Evolutionary conservation across 1,284 basidiomycete genomes (phyloP), one percentile per base, ranked within the genome.

Genomic region (Acaromyces ingoldii): DNA sequence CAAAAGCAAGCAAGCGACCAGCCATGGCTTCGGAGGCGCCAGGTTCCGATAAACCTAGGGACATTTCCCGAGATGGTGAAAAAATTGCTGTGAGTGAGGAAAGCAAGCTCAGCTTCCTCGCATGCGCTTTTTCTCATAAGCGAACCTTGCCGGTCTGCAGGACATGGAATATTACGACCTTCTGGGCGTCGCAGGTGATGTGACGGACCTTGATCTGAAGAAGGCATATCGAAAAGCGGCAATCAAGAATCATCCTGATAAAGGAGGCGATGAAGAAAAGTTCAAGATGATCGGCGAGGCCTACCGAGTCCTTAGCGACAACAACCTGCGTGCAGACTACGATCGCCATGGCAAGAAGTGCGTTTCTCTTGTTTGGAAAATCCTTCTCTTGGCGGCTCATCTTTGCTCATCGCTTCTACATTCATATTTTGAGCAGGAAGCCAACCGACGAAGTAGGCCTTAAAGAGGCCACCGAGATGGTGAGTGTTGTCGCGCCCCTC

Each of bases 221-320:
- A 96, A 92, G 79, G 91, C 89, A 1, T 97, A 97, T 78, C 82
- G 93, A 61, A 95, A 89, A 77, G 85, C 88, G 60, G 92, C 93
- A 21, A 92, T 97, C 82, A 88, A 89, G 81, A 90, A 90, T 54
- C 67, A 80, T 73, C 63, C 69, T 5, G 73, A 75, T 61, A 74
- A 74, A 57, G 72, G 72, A 19, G 72, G 72, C 38, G 72, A 74
- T 45, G 72, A 74, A 33, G 72, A 74, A 52, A 59, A 31, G 21
- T 53, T 63, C 53, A 64, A 65, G 39, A 55, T 67, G 52, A 51
- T 55, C 65, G 91, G 89, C 72, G 90, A 91, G 81, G 53, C 60
- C 24, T 63, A 65, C 54, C 75, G 67, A 38, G 67, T 77, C 34
- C 57, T 72, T 50, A 56, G 57, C 39, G 65, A 71, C 55, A 75